A percentile compares a stretch with the other conserved stretches of the same genome.
Evolutionary conservation across 2,329 filamentous ascomycete species (phyloP).

Genomic region (Paraphoma sp.): DNA sequence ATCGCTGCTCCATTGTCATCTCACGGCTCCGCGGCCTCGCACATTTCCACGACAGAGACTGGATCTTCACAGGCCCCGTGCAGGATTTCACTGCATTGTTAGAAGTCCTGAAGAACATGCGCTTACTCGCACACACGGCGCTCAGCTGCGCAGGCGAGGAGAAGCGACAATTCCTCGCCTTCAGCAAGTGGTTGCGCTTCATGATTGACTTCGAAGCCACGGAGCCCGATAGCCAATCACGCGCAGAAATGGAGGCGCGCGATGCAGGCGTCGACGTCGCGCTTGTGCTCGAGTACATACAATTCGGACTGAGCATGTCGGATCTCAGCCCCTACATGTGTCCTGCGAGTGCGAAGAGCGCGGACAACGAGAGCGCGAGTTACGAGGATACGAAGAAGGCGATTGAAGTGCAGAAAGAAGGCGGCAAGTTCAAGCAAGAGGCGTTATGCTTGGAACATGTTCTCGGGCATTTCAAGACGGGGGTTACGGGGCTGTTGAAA

Average conservation of each 20-base stretch:
- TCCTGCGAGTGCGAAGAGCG: conserved; percentile 34
- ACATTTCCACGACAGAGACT: conserved; percentile 74
- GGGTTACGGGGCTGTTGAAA: conserved; percentile 39
- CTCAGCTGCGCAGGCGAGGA: conserved; percentile 76
- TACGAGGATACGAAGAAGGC: conserved; percentile 45
- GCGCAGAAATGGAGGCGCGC: conserved; percentile 77
- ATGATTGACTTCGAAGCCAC: conserved; percentile 80
- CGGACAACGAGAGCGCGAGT: conserved; percentile 9
- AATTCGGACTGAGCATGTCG: conserved; percentile 70
- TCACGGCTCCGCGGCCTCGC: conserved; percentile 85
- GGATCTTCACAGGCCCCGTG: conserved; percentile 60
- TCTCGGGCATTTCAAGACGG: conserved; percentile 40
- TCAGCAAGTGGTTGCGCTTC: conserved; percentile 83
- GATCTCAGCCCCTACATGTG: conserved; percentile 68
- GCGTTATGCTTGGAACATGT: conserved; percentile 51
- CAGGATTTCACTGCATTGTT: conserved; percentile 54
- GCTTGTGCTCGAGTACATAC: conserved; percentile 79
- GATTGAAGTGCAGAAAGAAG: conserved; percentile 48
- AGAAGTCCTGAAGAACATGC: conserved; percentile 77
- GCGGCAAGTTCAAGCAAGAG: conserved; percentile 50
- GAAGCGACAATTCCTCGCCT: conserved; percentile 76
- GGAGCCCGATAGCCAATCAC: conserved; percentile 62
- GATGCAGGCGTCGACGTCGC: conserved; percentile 77
- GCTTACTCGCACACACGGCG: conserved; percentile 75
- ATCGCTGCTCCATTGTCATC: conserved; percentile 81